Base-by-base conservation (phyloP, 2,329 filamentous ascomycete genomes). In the Talaromyces islandicus region DNA sequence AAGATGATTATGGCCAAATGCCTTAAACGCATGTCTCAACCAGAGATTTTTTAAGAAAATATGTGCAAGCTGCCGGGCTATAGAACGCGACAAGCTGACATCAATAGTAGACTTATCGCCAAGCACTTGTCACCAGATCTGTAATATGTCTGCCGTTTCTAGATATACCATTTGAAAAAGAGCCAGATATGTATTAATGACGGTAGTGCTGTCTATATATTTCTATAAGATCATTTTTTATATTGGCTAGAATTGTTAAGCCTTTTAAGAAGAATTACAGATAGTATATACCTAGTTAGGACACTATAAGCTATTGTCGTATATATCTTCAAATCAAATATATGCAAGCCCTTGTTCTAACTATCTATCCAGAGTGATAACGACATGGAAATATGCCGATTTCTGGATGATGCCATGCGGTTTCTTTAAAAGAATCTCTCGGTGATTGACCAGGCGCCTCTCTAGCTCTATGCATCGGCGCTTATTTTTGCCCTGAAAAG, bases 1-100 rank as follows among this genome's bases (percentile, higher is more conserved):
- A n/a, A 65, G 24, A 61, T 58, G 25, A 57, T 76, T 21, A 67
- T 66, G 7, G 35, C 35, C 56, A 41, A 54, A 57, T 74, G 71
- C 62, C 65, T 75, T 38, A 4, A 57, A 59, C 25, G 29, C 12
- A 17, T 55, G 29, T 21, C 58, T n/a, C 61, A 63, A 62, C 48
- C 14, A 0, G 0, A 57, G 4, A 2, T 19, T 10, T 25, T 68
- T 1, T 50, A 46, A 25, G 53, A 58, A 50, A 59, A 65, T 58
- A 64, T 68, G 27, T 67, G 65, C 54, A 25, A 54, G 2, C 24
- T 68, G 10, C 7, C n/a, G 21, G 51, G 21, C 14, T 1, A 57
- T 38, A 52, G 55, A 19, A 61, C 50, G 7, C 17, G 35, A 17
- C 32, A 43, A 0, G 7, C 7, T 35, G 41, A 51, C 41, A 51